Evolutionary conservation across 768 basidiomycete genomes (phyloP), one percentile per base, ranked within the genome.

Genomic region (Phaeotremella skinneri): DNA sequence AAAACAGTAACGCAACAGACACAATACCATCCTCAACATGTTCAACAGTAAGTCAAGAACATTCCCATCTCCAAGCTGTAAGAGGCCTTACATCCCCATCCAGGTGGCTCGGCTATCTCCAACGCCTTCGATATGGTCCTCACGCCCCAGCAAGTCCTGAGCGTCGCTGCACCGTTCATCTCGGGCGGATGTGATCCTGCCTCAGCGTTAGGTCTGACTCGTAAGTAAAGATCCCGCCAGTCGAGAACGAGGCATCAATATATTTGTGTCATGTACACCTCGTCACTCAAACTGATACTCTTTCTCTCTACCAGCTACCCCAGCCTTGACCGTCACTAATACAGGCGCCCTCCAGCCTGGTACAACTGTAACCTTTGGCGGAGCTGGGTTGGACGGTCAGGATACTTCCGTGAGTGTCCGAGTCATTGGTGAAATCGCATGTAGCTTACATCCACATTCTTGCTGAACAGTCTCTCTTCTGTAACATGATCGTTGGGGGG

Each of bases 401-500:
- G 56, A 66, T 37, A 34, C 41, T 6, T 42, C 50, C 4, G 56
- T 57, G 31, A 45, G 47, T 58, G 14, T n/a, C n/a, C n/a, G n/a
- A n/a, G n/a, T n/a, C n/a, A n/a, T n/a, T n/a, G n/a, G n/a, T n/a
- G n/a, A n/a, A n/a, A n/a, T n/a, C n/a, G n/a, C n/a, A 5, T 21
- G 29, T 45, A 2, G 20, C 48, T 29, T 5, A 52, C 3, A n/a
- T 37, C 5, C 1, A 52, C 32, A 2, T 17, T 9, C 2, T 34
- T 20, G 7, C 49, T 4, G 13, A 26, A 16, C 20, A 59, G 48
- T 41, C 17, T 4, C 41, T 60, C 3, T 66, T 68, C 57, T 68
- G 67, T 58, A 64, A 71, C 52, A 61, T 71, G 57, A 64, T 68
- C 29, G 23, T 59, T 6, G 69, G 69, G 16, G 62, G 67, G 11